Conservation (phyloP, 768 basidiomycete species). For the Collybiopsis luxurians region DNA sequence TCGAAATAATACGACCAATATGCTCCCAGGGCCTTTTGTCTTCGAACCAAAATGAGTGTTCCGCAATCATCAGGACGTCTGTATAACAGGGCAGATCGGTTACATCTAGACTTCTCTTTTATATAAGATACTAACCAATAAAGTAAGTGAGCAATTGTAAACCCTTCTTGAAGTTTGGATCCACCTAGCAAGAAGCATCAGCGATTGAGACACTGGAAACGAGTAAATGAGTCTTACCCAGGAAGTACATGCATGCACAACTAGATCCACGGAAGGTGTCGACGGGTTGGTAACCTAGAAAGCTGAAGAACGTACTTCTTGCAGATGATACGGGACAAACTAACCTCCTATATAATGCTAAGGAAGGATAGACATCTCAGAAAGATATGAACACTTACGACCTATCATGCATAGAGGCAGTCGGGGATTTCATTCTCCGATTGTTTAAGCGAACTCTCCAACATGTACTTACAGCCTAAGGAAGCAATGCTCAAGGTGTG, state of each 20-base stretch:
- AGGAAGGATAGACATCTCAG: not conserved
- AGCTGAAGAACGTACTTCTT: not conserved
- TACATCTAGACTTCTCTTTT: not conserved
- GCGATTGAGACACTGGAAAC: not conserved
- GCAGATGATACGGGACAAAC: not conserved
- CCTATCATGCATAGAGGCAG: not conserved
- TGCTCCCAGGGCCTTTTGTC: not conserved
- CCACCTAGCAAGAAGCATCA: not conserved
- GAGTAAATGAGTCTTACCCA: not conserved
- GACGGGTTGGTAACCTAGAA: not conserved
- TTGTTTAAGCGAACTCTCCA: not conserved
- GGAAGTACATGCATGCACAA: not conserved
- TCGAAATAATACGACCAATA: not conserved
- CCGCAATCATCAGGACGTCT: constrained; percentile 4
- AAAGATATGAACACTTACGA: not conserved
- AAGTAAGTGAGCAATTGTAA: constrained; percentile 1
- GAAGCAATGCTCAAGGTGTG: not conserved
- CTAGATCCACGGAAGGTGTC: not conserved
- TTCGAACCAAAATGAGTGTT: not conserved
- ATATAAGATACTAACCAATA: not conserved
- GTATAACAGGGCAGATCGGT: not conserved
- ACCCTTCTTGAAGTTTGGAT: not conserved
- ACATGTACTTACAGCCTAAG: not conserved
- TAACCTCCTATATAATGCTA: not conserved
- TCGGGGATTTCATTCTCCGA: too few relatives aligned